Percentiles rank a stretch among this genome's conserved stretches.
Evolutionary conservation across 176 grass and related monocot species (phyloP).

Genomic region (Cenchrus fungigraminus): DNA sequence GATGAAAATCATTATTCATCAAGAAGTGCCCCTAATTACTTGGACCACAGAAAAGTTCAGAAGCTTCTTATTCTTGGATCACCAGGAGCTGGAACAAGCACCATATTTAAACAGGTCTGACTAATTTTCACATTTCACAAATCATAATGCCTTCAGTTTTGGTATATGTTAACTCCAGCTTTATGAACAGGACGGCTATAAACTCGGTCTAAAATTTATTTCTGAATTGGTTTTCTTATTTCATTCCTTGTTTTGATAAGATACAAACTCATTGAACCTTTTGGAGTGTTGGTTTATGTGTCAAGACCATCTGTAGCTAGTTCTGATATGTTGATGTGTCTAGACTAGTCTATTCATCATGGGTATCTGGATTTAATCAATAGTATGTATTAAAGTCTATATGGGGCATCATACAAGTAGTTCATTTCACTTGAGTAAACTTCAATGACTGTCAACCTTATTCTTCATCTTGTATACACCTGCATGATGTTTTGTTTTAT

Average conservation of each 20-base stretch:
- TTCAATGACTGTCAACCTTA: not conserved
- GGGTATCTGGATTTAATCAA: slow-evolving; percentile 15
- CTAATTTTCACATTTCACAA: slow-evolving; percentile 18
- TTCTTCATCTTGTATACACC: slow-evolving; percentile 22
- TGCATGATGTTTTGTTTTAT: slow-evolving; percentile 38
- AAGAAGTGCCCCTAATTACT: slow-evolving; percentile 69
- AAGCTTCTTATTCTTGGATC: slow-evolving; percentile 93
- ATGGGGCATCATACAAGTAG: not conserved
- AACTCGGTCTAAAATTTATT: slow-evolving; percentile 13
- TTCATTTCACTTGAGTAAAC: slow-evolving; percentile 18
- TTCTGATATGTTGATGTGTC: not conserved
- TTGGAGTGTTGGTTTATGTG: not conserved
- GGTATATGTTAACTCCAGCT: slow-evolving; percentile 3
- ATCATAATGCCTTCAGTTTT: slow-evolving; percentile 14
- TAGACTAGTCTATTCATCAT: slow-evolving; percentile 22
- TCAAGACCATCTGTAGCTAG: slow-evolving; percentile 14
- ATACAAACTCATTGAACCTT: slow-evolving; percentile 17
- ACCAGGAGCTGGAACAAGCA: slow-evolving; percentile 85
- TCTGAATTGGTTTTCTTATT: not conserved
- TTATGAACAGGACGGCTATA: not conserved
- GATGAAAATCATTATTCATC: slow-evolving; percentile 69
- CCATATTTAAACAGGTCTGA: slow-evolving; percentile 93
- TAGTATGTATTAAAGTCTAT: not conserved
- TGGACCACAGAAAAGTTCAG: slow-evolving; percentile 80
- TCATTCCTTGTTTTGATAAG: not conserved